Conservation (phyloP, 371 early-diverging fungal genomes). For the Lichtheimia hyalospora region DNA sequence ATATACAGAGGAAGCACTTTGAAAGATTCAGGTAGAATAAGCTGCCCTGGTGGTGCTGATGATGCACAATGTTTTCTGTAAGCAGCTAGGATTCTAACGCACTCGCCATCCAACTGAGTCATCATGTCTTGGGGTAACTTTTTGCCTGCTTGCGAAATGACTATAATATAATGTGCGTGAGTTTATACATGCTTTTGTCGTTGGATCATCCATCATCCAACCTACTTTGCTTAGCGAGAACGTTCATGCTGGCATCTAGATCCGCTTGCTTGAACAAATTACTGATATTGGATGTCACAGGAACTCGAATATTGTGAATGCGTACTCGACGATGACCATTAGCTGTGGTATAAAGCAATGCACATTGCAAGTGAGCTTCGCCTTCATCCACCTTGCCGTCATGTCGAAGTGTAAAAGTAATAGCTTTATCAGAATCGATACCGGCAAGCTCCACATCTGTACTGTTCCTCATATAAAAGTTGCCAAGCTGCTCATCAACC, state of each 20-base stretch:
- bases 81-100: constrained; percentile 85
- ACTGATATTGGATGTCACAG: constrained; percentile 75
- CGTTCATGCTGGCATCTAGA: constrained; percentile 88
- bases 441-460: constrained; percentile 93
- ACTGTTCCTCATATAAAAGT: constrained; percentile 88
- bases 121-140: constrained; percentile 84
- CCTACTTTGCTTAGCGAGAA: constrained; percentile 74
- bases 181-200: not conserved
- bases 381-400: constrained; percentile 88
- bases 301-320: constrained; percentile 82
- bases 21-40: constrained; percentile 94
- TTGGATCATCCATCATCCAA: not conserved
- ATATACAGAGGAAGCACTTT: constrained; percentile 91
- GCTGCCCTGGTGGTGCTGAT: constrained; percentile 86
- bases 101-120: constrained; percentile 29
- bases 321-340: constrained; percentile 90
- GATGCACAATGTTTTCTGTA: constrained; percentile 93
- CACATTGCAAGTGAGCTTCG: constrained; percentile 85
- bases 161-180: constrained; percentile 27
- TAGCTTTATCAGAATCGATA: constrained; percentile 75
- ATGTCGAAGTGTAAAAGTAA: constrained; percentile 83
- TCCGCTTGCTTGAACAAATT: constrained; percentile 90
- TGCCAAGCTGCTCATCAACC: constrained; percentile 87
- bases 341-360: constrained; percentile 89
- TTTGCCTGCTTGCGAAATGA: constrained; percentile 65